These are phyloP conservation scores for Spongospora subterranea DNA, from an alignment of 208 protist species.

Conservation along the genomic window DNA sequence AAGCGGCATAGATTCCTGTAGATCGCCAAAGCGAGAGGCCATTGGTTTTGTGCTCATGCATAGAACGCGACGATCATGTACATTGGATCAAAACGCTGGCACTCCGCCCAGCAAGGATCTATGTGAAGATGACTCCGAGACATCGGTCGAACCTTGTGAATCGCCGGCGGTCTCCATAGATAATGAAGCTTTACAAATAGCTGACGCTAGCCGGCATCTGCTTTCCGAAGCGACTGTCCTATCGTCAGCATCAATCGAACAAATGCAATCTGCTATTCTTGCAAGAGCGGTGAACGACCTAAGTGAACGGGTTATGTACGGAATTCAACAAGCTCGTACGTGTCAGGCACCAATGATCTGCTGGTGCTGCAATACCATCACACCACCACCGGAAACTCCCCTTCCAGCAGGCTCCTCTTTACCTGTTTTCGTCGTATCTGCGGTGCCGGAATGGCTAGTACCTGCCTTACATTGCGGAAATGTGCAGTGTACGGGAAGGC, in stretches of 20 bases:
- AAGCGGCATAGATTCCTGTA: no score
- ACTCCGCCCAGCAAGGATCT: no score
- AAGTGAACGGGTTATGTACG: conserved; percentile 27
- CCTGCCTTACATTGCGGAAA: conserved; percentile 42
- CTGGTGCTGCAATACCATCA: conserved; percentile 24
- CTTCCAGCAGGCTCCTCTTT: not conserved
- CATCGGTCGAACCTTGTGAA: no score
- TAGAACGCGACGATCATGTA: no score
- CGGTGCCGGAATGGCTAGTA: conserved; percentile 14
- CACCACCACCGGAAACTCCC: not conserved
- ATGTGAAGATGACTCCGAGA: no score
- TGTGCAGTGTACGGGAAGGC: not conserved
- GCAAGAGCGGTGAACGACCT: not conserved
- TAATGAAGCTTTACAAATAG: not conserved
- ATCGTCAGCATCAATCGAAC: not conserved
- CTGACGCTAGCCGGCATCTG: not conserved
- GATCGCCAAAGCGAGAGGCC: no score
- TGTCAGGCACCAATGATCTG: not conserved
- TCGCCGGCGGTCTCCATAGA: not conserved
- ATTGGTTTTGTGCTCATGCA: no score
- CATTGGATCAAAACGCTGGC: no score
- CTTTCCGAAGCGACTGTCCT: not conserved
- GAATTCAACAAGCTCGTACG: not conserved
- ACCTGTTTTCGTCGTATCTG: conserved; percentile 21
- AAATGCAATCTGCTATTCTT: conserved; percentile 19